phyloP scores from a whole-genome alignment of 805 yeast species.

The Candida silvatica region DNA sequence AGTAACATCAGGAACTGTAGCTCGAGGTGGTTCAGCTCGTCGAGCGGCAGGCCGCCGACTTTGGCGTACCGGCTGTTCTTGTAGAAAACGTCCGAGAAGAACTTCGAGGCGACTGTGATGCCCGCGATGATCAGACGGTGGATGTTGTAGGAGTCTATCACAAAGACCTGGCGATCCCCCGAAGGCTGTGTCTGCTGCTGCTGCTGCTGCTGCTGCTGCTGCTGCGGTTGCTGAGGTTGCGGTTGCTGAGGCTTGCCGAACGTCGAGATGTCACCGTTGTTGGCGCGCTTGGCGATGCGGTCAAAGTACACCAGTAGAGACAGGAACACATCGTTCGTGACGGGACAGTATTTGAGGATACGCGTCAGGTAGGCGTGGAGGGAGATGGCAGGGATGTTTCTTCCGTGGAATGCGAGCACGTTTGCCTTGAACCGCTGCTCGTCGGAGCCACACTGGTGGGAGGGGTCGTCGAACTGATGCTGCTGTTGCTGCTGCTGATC shows the following conservation, averaged over 20 bases:
- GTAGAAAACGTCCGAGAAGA: slow-evolving; percentile 89
- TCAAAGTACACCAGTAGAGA: slow-evolving; percentile 90
- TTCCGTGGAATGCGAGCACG: slow-evolving; percentile 88
- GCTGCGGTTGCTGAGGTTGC: background rate
- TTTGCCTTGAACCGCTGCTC: slow-evolving; percentile 44
- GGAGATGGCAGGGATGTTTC: slow-evolving; percentile 92
- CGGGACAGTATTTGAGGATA: slow-evolving; percentile 93
- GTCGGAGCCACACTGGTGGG: slow-evolving; percentile 8
- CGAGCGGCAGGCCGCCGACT: slow-evolving; percentile 90
- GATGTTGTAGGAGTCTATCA: slow-evolving; percentile 92
- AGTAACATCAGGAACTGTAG: slow-evolving; percentile 76
- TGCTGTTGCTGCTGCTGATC: slow-evolving; percentile 37
- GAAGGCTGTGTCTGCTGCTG: background rate
- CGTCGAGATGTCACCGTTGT: slow-evolving; percentile 30
- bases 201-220: background rate
- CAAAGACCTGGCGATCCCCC: slow-evolving; percentile 41
- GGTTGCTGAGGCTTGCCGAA: background rate
- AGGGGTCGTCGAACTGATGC: slow-evolving; percentile 32
- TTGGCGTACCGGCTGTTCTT: slow-evolving; percentile 92
- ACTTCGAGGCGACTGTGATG: slow-evolving; percentile 90
- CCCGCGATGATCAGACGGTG: slow-evolving; percentile 93
- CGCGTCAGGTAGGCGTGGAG: slow-evolving; percentile 84
- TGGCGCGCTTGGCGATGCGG: slow-evolving; percentile 80
- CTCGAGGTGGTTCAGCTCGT: slow-evolving; percentile 88
- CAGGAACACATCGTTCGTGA: slow-evolving; percentile 93